Base-by-base conservation (phyloP, 768 basidiomycete species). In the Tulasnella sp. region DNA sequence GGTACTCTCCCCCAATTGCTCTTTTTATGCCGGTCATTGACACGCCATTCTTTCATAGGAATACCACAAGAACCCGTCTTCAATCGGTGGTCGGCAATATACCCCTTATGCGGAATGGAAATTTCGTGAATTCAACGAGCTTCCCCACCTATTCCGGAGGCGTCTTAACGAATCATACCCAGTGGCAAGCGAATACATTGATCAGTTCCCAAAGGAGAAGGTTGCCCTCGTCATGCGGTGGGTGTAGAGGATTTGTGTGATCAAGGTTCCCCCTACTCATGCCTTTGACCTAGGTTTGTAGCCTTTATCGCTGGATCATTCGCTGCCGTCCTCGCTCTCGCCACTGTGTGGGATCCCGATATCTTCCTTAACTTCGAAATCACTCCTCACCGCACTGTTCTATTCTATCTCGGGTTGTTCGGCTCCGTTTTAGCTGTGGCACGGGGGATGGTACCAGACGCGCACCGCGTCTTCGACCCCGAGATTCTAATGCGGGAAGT, bases 41-140 rank as follows among this genome's bases (percentile, higher is more conserved):
- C 21, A 15, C 15, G 12, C 17, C 2, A 23, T 21, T 8, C 2
- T 9, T 51, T 40, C 49, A 14, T 63, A 99, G 96, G 93, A 99
- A 76, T 98, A 97, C 65, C 94, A 90, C 77, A 94, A 94, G 70
- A 91, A 98, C 66, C 96, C 94, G 1, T 97, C 96, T 0, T 83
- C 90, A 1, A 90, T 98, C 48, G 86, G 92, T 35, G 82, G 85
- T 9, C 82, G 96, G 31, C 79, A 86, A 56, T 99, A 98, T 65
- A 99, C 96, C 0, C 85, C 83, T 0, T 93, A 86, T 59, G 93
- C 93, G 3, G 83, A 89, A 60, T 99, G 96, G 96, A 98, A 97
- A 67, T 98, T 98, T 67, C 78, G 96, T 56, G 96, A 99, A 67
- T 99, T 97, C 75, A 99, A 99, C 67, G 96, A 99, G 65, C 74